These are phyloP conservation scores for Candida tunisiensis DNA, from an alignment of 1,139 yeast genomes.

Conservation along the genomic window DNA sequence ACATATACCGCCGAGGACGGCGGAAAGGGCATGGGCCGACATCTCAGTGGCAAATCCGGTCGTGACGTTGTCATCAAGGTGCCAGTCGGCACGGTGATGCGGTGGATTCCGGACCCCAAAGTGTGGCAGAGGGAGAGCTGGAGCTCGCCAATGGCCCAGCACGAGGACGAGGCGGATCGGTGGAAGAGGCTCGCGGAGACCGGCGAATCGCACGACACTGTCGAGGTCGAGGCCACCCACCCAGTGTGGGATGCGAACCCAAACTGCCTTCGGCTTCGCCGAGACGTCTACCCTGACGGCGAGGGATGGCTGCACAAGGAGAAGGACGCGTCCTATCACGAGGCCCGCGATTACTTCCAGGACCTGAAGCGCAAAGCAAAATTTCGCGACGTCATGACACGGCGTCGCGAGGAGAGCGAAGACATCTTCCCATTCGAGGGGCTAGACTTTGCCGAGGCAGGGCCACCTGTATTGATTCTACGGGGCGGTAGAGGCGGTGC, in stretches of 20 bases:
- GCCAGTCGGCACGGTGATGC: slow-evolving; percentile 78
- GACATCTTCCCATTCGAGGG: slow-evolving; percentile 74
- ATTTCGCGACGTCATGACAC: slow-evolving; percentile 43
- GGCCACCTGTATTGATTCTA: slow-evolving; percentile 49
- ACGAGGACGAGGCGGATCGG: slow-evolving; percentile 4
- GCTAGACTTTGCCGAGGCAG: slow-evolving; percentile 50
- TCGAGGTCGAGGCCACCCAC: neutral
- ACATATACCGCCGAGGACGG: slow-evolving; percentile 64
- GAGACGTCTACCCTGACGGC: slow-evolving; percentile 47
- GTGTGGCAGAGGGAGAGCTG: too few relatives aligned
- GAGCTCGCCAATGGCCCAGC: slow-evolving; percentile 7
- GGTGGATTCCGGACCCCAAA: slow-evolving; percentile 74
- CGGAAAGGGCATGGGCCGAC: slow-evolving; percentile 49
- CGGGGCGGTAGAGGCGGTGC: slow-evolving; percentile 88
- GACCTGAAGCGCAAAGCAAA: slow-evolving; percentile 46
- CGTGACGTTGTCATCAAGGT: slow-evolving; percentile 64
- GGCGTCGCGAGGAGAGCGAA: slow-evolving; percentile 37
- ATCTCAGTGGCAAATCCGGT: slow-evolving; percentile 74
- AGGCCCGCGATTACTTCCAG: slow-evolving; percentile 44
- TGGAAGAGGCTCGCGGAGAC: slow-evolving; percentile 3
- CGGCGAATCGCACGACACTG: neutral
- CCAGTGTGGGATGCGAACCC: neutral
- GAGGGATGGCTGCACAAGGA: slow-evolving; percentile 76
- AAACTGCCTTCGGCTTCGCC: slow-evolving; percentile 24
- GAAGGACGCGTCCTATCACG: slow-evolving; percentile 57